phyloP scores from a whole-genome alignment of 2,329 filamentous ascomycete species.

The Acephala macrosclerotiorum region DNA sequence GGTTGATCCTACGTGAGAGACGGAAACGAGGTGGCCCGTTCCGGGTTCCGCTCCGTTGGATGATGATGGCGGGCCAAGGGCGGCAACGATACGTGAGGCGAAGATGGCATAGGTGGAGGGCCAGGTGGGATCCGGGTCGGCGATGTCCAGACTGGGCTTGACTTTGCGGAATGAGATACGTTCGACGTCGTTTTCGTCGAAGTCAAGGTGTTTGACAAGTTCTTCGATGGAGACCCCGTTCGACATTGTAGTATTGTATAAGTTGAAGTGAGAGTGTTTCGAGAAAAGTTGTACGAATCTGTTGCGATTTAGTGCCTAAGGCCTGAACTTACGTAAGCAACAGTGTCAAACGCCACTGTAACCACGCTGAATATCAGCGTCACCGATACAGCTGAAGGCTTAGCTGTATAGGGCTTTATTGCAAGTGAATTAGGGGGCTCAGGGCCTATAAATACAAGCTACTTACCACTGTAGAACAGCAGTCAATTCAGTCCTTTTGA shows the following conservation, averaged over 20 bases:
- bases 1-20: conserved; percentile 58
- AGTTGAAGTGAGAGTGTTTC: conserved; percentile 4
- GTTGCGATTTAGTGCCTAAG: conserved; percentile 1
- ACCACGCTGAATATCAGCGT: background rate
- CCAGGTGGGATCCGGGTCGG: conserved; percentile 16
- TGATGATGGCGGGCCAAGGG: conserved; percentile 12
- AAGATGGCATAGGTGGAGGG: conserved; percentile 10
- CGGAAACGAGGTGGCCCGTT: conserved; percentile 23
- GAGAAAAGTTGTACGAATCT: conserved; percentile 3
- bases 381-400: no score
- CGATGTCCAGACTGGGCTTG: conserved; percentile 14
- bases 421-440: no score
- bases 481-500: no score
- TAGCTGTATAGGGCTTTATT: no score
- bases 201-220: background rate
- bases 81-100: conserved; percentile 16
- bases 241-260: conserved; percentile 12
- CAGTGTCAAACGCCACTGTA: background rate
- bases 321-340: background rate
- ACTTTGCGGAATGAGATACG: conserved; percentile 15
- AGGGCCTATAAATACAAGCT: no score
- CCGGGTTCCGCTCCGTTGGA: conserved; percentile 1
- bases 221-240: conserved; percentile 16
- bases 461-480: no score
- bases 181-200: conserved; percentile 12